These are phyloP conservation scores for Fonsecaea pedrosoi DNA, from an alignment of 2,329 filamentous ascomycete species.

Conservation along the genomic window DNA sequence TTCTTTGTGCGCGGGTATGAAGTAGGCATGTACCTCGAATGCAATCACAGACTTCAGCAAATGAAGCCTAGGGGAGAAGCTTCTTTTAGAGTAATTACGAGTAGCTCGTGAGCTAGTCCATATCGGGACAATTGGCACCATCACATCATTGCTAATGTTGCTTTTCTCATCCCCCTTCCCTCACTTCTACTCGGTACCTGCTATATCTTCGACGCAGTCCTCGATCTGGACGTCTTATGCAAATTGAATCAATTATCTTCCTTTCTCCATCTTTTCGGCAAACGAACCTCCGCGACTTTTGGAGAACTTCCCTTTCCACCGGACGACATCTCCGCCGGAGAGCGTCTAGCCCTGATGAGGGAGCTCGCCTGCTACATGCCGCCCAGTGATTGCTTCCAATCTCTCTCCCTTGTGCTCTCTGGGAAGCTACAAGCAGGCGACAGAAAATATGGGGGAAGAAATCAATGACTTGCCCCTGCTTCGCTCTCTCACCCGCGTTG, in stretches of 20 bases:
- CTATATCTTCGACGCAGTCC: neutral
- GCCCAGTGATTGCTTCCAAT: constrained; percentile 74
- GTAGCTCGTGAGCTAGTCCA: neutral
- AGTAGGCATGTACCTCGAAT: neutral
- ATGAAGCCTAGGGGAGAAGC: neutral
- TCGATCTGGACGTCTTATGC: neutral
- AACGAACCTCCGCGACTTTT: constrained; percentile 68
- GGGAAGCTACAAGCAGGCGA: constrained; percentile 8
- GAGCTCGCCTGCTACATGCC: constrained; percentile 46
- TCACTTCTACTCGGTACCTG: neutral
- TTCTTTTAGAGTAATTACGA: neutral
- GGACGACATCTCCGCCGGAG: neutral
- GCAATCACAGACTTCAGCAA: neutral
- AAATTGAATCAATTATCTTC: neutral
- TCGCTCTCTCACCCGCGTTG: constrained; percentile 2
- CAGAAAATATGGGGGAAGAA: neutral
- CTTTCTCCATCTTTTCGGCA: constrained; percentile 58
- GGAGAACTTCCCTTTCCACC: neutral
- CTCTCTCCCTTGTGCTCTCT: constrained; percentile 63
- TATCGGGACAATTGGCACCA: neutral
- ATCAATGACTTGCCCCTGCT: neutral
- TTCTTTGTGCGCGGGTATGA: constrained; percentile 20
- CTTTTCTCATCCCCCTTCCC: neutral
- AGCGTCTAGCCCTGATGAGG: constrained; percentile 78
- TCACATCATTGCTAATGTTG: neutral